phyloP scores from a whole-genome alignment of 2,329 filamentous ascomycete species.

The Cercospora sojina region DNA sequence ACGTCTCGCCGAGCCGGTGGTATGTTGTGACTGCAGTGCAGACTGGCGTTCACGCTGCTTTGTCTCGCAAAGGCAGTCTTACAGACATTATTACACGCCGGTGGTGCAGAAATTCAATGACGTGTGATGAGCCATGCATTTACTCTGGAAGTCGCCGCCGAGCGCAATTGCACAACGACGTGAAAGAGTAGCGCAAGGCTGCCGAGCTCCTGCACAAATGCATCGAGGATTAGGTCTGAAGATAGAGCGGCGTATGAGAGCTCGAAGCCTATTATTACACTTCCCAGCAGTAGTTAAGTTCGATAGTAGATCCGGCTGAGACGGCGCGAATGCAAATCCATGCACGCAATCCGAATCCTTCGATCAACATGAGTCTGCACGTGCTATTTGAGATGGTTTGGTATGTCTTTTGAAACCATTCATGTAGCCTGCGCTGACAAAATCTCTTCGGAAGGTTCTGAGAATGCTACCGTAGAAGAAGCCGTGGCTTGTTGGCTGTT shows the following conservation, averaged over 20 bases:
- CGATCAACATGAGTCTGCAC: neutral
- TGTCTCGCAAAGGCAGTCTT: neutral
- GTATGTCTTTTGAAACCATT: neutral
- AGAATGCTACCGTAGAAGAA: neutral
- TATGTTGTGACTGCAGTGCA: neutral
- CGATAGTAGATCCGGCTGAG: conserved; percentile 12
- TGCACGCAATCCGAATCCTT: conserved; percentile 1
- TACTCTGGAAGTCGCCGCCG: neutral
- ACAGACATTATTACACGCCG: neutral
- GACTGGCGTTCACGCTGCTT: neutral
- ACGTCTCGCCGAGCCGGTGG: neutral
- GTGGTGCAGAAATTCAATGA: neutral
- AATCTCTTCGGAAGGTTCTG: neutral
- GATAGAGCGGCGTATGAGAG: neutral
- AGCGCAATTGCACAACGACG: neutral
- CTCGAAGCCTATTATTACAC: neutral
- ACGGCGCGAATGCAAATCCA: neutral
- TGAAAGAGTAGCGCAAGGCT: neutral
- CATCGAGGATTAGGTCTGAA: neutral
- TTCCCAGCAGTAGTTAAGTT: conserved; percentile 3
- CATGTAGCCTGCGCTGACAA: neutral
- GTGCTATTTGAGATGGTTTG: neutral
- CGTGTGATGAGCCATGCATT: conserved; percentile 2
- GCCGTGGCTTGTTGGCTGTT: neutral
- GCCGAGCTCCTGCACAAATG: neutral